These are phyloP conservation scores for Syzygium jambos DNA, from an alignment of 345 rosid genomes.

Conservation along the genomic window DNA sequence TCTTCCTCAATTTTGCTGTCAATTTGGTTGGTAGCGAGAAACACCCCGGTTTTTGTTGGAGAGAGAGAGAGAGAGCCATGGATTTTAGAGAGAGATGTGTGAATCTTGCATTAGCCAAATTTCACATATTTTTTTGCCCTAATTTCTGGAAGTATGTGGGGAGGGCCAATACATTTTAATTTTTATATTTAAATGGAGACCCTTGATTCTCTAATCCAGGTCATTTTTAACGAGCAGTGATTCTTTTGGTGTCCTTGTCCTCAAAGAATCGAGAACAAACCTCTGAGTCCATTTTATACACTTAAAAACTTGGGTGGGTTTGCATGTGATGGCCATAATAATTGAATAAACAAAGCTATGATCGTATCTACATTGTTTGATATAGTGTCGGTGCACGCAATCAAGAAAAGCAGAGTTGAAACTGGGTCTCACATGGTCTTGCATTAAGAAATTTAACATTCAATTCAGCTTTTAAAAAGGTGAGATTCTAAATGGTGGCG, in stretches of 20 bases:
- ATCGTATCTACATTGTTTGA: not conserved
- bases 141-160: too few species aligned
- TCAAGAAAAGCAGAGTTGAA: not conserved
- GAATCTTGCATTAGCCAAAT: too few species aligned
- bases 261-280: not conserved
- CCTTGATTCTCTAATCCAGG: not conserved
- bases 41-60: too few species aligned
- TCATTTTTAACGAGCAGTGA: not conserved
- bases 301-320: not conserved
- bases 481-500: not conserved
- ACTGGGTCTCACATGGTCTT: not conserved
- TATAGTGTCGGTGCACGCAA: not conserved
- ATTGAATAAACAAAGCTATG: not conserved
- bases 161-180: not conserved
- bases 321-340: not conserved
- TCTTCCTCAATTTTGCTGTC: not conserved
- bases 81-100: too few species aligned
- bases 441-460: not conserved
- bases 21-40: not conserved
- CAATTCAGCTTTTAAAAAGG: not conserved
- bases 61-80: too few species aligned
- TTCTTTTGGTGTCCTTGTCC: not conserved
- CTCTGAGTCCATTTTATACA: not conserved
- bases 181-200: too few species aligned
- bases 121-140: too few species aligned